Evolutionary conservation across 1,284 basidiomycete genomes (phyloP).

Genomic region (Stereum hirsutum): DNA sequence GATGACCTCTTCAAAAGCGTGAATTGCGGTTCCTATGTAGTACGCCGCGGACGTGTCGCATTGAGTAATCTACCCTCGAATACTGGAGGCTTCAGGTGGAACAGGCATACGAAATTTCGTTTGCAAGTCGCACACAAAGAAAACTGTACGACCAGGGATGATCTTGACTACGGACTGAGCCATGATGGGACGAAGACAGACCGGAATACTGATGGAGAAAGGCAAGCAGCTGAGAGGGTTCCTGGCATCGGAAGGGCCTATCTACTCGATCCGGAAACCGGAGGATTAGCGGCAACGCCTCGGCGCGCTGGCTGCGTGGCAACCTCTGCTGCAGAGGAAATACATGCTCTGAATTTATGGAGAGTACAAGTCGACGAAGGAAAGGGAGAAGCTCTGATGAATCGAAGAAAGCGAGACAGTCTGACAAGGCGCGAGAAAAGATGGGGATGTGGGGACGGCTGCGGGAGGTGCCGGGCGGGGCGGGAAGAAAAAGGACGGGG

Average conservation of each 20-base stretch:
- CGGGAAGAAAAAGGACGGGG: slow-evolving; percentile 13
- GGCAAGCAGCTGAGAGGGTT: background rate
- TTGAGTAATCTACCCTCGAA: slow-evolving; percentile 1
- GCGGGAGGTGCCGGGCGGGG: slow-evolving; percentile 12
- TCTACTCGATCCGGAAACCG: too few relatives aligned
- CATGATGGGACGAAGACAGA: background rate
- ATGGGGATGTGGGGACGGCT: too few relatives aligned
- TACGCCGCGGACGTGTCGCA: background rate
- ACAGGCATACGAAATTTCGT: slow-evolving; percentile 54
- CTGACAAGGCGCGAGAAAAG: too few relatives aligned
- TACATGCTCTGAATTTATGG: too few relatives aligned
- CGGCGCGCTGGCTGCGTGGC: too few relatives aligned
- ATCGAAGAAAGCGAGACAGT: too few relatives aligned
- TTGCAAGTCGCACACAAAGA: slow-evolving; percentile 80
- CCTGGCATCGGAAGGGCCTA: too few relatives aligned
- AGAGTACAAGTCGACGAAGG: too few relatives aligned
- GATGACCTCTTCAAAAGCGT: slow-evolving; percentile 65
- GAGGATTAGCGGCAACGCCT: too few relatives aligned
- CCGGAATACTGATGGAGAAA: background rate
- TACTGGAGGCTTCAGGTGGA: background rate
- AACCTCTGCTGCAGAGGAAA: too few relatives aligned
- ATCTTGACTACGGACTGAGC: slow-evolving; percentile 25
- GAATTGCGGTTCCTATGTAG: slow-evolving; percentile 45
- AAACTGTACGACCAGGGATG: slow-evolving; percentile 40
- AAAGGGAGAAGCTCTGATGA: too few relatives aligned